phyloP scores from a whole-genome alignment of 2,329 filamentous ascomycete species.

The Ambrosiella xylebori region DNA sequence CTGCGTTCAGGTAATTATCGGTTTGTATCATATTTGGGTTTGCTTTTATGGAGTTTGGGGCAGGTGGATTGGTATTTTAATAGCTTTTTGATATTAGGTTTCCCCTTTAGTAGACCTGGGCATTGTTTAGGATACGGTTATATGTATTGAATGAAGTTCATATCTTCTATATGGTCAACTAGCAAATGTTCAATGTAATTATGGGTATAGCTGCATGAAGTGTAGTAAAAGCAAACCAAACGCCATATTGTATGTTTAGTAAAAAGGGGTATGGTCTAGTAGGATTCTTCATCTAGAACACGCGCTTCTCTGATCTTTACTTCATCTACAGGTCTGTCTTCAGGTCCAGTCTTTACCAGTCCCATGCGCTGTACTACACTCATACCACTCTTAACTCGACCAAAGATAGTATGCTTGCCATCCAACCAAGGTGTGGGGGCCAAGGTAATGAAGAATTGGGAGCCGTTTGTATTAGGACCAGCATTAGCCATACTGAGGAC shows the following conservation, averaged over 20 bases:
- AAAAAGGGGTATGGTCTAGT: background rate
- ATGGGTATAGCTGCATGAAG: background rate
- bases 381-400: conserved; percentile 71
- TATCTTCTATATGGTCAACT: too few relatives aligned
- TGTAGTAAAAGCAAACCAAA: background rate
- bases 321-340: conserved; percentile 68
- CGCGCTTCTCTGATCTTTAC: conserved; percentile 62
- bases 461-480: conserved; percentile 83
- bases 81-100: background rate
- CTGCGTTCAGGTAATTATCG: background rate
- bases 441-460: conserved; percentile 89
- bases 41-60: background rate
- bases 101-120: background rate
- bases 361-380: conserved; percentile 75
- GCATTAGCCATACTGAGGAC: conserved; percentile 95
- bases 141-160: background rate
- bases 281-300: conserved; percentile 23
- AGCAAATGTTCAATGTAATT: background rate
- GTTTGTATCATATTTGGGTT: conserved; percentile 2
- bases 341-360: conserved; percentile 61
- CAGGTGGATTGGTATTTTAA: background rate
- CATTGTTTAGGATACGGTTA: background rate
- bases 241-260: background rate
- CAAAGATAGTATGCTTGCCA: conserved; percentile 94
- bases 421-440: conserved; percentile 93